phyloP scores from a whole-genome alignment of 176 grass and related monocot genomes.

The Eremochloa ophiuroides region DNA sequence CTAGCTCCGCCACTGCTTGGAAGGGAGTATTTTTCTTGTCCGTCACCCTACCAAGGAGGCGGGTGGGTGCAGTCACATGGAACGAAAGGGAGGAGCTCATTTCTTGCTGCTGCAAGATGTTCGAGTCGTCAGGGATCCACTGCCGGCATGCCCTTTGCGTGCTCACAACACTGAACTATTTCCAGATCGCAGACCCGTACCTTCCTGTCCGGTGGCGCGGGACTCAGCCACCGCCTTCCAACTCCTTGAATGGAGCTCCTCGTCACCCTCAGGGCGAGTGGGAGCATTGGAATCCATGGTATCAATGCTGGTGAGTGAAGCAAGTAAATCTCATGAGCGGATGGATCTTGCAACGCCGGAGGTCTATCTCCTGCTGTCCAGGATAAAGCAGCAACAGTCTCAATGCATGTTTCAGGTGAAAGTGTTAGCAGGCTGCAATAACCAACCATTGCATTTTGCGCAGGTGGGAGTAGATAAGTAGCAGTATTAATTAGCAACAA shows the following conservation, averaged over 20 bases:
- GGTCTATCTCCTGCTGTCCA: slow-evolving; percentile 42
- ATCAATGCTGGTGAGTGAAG: slow-evolving; percentile 47
- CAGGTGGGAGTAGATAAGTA: neutral
- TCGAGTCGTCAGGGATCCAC: slow-evolving; percentile 60
- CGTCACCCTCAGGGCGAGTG: slow-evolving; percentile 13
- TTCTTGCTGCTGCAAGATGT: slow-evolving; percentile 72
- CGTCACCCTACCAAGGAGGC: slow-evolving; percentile 46
- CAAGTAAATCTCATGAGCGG: slow-evolving; percentile 51
- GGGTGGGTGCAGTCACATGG: slow-evolving; percentile 32
- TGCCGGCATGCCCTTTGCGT: slow-evolving; percentile 57
- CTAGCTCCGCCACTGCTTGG: no score
- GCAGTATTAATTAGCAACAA: neutral
- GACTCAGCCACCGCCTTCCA: slow-evolving; percentile 18
- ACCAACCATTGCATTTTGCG: neutral
- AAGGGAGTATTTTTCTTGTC: slow-evolving; percentile 54
- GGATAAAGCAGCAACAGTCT: slow-evolving; percentile 42
- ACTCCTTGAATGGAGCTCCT: slow-evolving; percentile 1
- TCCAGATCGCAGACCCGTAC: slow-evolving; percentile 62
- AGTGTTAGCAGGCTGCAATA: neutral
- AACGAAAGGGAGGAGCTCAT: slow-evolving; percentile 52
- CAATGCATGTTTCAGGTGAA: slow-evolving; percentile 12
- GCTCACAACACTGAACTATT: slow-evolving; percentile 48
- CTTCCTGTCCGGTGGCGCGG: slow-evolving; percentile 49
- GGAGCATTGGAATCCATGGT: slow-evolving; percentile 49
- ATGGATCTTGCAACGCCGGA: slow-evolving; percentile 55